These are phyloP conservation scores for Paramecium biaurelia DNA, from an alignment of 73 alveolate species.

Conservation along the genomic window DNA sequence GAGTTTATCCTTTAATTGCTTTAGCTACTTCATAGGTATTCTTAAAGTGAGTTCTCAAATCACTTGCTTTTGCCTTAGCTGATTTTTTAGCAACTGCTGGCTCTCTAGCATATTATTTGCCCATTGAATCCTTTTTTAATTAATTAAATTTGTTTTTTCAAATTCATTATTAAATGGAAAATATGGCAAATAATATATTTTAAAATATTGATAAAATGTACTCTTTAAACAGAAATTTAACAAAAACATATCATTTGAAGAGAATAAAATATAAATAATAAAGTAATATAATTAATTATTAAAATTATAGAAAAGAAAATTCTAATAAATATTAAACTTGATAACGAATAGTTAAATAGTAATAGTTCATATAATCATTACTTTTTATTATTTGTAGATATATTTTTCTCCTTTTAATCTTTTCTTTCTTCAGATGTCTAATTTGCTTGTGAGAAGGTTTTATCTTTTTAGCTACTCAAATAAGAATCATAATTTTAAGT, in stretches of 20 bases:
- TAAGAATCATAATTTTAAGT: background rate
- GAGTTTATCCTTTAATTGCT: slow-evolving; percentile 91
- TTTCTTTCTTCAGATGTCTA: background rate
- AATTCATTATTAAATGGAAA: background rate
- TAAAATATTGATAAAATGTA: background rate
- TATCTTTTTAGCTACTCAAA: background rate
- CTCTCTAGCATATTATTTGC: slow-evolving; percentile 78
- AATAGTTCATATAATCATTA: background rate
- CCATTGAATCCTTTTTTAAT: slow-evolving; percentile 69
- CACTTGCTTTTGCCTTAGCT: slow-evolving; percentile 87
- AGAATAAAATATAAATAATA: background rate
- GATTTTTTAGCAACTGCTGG: slow-evolving; percentile 84
- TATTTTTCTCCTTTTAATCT: background rate
- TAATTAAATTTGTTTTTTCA: slow-evolving; percentile 17
- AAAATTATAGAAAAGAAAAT: background rate
- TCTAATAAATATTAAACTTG: background rate
- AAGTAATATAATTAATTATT: too few species aligned
- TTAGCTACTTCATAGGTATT: slow-evolving; percentile 92
- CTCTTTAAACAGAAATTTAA: background rate
- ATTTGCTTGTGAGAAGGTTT: background rate
- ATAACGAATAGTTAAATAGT: background rate
- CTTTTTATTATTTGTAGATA: background rate
- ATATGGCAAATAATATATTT: background rate
- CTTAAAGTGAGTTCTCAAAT: slow-evolving; percentile 94
- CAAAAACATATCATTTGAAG: background rate